phyloP scores from a whole-genome alignment of 345 rosid genomes.

The Salix dunnii region DNA sequence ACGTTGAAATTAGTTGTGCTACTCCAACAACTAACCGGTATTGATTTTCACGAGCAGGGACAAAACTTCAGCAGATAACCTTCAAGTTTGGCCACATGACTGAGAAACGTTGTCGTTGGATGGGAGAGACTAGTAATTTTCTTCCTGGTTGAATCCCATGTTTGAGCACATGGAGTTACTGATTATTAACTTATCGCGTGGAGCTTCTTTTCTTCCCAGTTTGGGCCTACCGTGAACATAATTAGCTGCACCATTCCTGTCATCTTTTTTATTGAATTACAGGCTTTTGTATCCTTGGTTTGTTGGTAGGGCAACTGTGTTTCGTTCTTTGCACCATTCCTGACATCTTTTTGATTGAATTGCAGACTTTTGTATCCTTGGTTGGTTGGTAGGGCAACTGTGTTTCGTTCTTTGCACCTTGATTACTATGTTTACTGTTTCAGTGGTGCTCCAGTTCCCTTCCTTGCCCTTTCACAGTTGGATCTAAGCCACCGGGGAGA shows the following conservation, averaged over 20 bases:
- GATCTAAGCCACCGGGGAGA: neutral
- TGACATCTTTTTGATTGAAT: too few species aligned
- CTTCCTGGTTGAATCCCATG: neutral
- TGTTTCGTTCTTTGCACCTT: neutral
- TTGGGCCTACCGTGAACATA: neutral
- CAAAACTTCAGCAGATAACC: neutral
- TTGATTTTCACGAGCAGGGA: too few species aligned
- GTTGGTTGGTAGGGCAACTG: too few species aligned
- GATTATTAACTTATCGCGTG: neutral
- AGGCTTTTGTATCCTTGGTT: too few species aligned
- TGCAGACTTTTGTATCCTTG: too few species aligned
- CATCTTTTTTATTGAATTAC: too few species aligned
- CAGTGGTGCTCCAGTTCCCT: neutral
- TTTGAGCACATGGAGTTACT: neutral
- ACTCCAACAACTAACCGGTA: neutral
- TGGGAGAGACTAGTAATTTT: too few species aligned
- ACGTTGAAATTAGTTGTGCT: neutral
- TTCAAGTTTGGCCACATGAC: neutral
- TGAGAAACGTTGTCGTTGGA: neutral
- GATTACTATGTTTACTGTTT: neutral
- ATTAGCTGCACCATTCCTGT: neutral
- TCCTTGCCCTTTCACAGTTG: neutral
- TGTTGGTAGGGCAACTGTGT: neutral
- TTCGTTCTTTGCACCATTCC: neutral
- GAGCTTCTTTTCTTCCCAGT: neutral